A percentile compares a stretch with the other conserved stretches of the same genome.
Conservation (phyloP, 768 basidiomycete genomes). For the Exsudoporus frostii region DNA sequence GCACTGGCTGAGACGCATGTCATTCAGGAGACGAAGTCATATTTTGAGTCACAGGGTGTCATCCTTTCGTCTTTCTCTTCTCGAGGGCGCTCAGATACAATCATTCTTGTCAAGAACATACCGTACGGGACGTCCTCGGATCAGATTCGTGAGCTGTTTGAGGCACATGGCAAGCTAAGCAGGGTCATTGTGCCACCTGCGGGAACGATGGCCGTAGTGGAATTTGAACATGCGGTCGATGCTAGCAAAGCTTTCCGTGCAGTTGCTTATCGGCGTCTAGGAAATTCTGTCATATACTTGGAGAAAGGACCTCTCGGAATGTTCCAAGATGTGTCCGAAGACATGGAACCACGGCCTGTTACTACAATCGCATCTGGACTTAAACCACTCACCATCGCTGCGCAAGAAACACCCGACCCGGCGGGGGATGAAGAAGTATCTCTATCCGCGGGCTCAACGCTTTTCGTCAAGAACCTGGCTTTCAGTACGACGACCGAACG, state of each 20-base stretch:
- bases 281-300: slow-evolving; percentile 87
- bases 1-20: slow-evolving; percentile 96
- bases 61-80: slow-evolving; percentile 56
- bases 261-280: slow-evolving; percentile 83
- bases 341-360: slow-evolving; percentile 11
- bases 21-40: slow-evolving; percentile 91
- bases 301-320: slow-evolving; percentile 89
- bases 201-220: slow-evolving; percentile 90
- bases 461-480: slow-evolving; percentile 94
- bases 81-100: slow-evolving; percentile 64
- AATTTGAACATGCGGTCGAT: slow-evolving; percentile 70
- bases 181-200: slow-evolving; percentile 85
- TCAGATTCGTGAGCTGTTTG: slow-evolving; percentile 79
- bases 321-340: slow-evolving; percentile 50
- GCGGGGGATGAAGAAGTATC: slow-evolving; percentile 38
- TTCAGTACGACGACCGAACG: slow-evolving; percentile 84
- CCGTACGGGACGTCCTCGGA: slow-evolving; percentile 81
- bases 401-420: slow-evolving; percentile 35
- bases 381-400: slow-evolving; percentile 42
- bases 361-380: slow-evolving; percentile 16
- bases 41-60: slow-evolving; percentile 77
- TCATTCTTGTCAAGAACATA: slow-evolving; percentile 93
- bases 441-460: slow-evolving; percentile 69
- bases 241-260: slow-evolving; percentile 75
- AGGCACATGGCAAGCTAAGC: slow-evolving; percentile 64